A percentile compares a stretch with the other conserved stretches of the same genome.
phyloP scores from a whole-genome alignment of 2,329 filamentous ascomycete genomes.

The Cladobotryum mycophilum region DNA sequence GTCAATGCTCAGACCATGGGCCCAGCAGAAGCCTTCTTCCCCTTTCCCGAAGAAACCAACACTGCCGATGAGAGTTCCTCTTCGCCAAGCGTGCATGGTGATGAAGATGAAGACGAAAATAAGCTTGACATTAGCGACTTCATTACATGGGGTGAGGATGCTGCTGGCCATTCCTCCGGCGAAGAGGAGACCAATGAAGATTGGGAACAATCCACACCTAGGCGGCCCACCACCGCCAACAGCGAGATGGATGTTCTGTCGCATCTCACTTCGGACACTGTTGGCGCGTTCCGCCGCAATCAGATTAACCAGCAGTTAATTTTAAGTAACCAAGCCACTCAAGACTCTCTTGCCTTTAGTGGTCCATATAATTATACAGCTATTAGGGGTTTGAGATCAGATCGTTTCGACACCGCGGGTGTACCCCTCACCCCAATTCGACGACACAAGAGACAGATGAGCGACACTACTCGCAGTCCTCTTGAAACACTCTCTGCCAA shows the following conservation, averaged over 20 bases:
- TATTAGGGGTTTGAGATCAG: conserved; percentile 57
- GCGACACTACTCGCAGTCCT: conserved; percentile 43
- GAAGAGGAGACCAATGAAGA: conserved; percentile 51
- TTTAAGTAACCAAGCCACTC: conserved; percentile 52
- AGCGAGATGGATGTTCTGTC: conserved; percentile 47
- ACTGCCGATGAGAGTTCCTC: conserved; percentile 43
- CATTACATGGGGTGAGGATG: conserved; percentile 56
- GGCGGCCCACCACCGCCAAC: conserved; percentile 41
- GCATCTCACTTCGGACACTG: conserved; percentile 58
- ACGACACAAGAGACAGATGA: conserved; percentile 45
- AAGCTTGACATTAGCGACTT: conserved; percentile 65
- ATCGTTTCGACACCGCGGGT: conserved; percentile 58
- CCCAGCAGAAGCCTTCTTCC: conserved; percentile 70
- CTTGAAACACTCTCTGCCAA: conserved; percentile 45
- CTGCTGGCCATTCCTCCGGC: conserved; percentile 49
- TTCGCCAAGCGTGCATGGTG: conserved; percentile 33
- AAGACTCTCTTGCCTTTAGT: conserved; percentile 57
- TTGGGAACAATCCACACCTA: conserved; percentile 45
- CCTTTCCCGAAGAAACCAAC: conserved; percentile 56
- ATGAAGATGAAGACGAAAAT: conserved; percentile 59
- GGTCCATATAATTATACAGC: conserved; percentile 54
- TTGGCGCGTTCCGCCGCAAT: conserved; percentile 71
- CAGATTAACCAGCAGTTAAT: conserved; percentile 58
- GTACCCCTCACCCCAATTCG: conserved; percentile 63
- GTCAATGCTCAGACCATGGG: conserved; percentile 62